A percentile compares a stretch with the other conserved stretches of the same genome.
These are phyloP conservation scores for Kandelia obovata DNA, from an alignment of 345 rosid species.

Conservation along the genomic window DNA sequence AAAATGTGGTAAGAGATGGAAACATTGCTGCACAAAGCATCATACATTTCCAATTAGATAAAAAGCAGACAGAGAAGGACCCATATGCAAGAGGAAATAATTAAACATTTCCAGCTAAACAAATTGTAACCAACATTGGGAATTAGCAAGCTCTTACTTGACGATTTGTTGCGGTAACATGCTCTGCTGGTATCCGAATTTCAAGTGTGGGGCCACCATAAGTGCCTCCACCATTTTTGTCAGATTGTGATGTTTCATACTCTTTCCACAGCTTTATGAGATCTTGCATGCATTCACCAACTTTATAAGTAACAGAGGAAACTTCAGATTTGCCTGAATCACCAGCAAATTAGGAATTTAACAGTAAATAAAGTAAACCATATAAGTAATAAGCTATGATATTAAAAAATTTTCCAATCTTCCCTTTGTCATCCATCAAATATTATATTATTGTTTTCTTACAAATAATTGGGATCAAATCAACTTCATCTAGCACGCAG, in stretches of 20 bases:
- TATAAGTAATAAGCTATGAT: background rate
- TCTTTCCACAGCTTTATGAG: conserved; percentile 92
- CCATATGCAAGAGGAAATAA: background rate
- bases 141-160: conserved; percentile 58
- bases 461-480: no score
- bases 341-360: conserved; percentile 29
- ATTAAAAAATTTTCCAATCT: background rate
- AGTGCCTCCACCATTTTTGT: conserved; percentile 63
- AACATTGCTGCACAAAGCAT: background rate
- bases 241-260: conserved; percentile 62
- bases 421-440: background rate
- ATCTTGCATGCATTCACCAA: conserved; percentile 99
- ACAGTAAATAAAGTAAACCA: conserved; percentile 5
- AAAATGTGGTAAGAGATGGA: background rate
- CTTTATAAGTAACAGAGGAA: conserved; percentile 82
- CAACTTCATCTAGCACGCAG: no score
- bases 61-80: background rate
- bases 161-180: conserved; percentile 98
- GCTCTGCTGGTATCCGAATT: conserved; percentile 92
- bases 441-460: background rate
- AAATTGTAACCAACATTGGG: background rate
- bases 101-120: background rate
- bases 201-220: conserved; percentile 87
- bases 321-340: conserved; percentile 86
- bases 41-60: background rate